Conservation (phyloP, 805 yeast species). For the Yarrowia sp. region DNA sequence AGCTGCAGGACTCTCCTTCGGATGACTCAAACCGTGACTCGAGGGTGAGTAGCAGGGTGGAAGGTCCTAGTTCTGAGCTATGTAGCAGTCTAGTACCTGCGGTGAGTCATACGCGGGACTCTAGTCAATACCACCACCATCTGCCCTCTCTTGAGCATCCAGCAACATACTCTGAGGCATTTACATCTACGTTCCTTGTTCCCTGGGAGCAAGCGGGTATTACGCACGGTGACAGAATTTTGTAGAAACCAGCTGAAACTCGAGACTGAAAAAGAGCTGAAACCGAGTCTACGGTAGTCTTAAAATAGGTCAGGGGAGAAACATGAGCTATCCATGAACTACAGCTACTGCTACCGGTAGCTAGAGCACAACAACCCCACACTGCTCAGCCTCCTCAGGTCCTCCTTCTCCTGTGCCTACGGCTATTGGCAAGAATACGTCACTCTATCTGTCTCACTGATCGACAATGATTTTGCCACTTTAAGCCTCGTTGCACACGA, state of each 20-base stretch:
- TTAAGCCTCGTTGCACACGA: slow-evolving; percentile 3
- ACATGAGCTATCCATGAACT: neutral
- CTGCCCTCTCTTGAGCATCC: too few species aligned
- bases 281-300: neutral
- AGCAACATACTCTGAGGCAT: neutral
- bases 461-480: neutral
- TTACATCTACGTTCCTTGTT: neutral
- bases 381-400: neutral
- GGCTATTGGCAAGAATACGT: slow-evolving; percentile 5
- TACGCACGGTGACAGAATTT: neutral
- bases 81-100: too few species aligned
- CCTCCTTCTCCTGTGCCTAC: neutral
- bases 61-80: too few species aligned
- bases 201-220: neutral
- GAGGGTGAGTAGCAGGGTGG: neutral
- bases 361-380: neutral
- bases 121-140: too few species aligned
- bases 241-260: neutral
- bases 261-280: too few species aligned
- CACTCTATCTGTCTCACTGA: neutral
- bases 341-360: neutral
- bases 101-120: too few species aligned
- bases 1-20: neutral
- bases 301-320: neutral
- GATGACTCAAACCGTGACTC: slow-evolving; percentile 17